Evolutionary conservation across 2,329 filamentous ascomycete genomes (phyloP).

Genomic region (Anthostomella pinea): DNA sequence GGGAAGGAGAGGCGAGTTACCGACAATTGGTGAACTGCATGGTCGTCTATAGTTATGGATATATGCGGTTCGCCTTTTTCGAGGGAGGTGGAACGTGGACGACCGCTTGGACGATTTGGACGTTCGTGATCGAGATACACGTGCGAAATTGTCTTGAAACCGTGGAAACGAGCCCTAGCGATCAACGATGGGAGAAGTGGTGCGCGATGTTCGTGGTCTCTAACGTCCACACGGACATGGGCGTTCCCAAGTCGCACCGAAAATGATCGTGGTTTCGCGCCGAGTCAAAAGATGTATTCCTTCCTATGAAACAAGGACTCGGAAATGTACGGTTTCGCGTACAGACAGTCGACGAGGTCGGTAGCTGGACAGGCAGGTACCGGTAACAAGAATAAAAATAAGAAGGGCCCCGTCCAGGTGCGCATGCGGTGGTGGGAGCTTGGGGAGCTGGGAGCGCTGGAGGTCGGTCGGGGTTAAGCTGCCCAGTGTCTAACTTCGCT

Average conservation of each 20-base stretch:
- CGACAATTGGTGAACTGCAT: conserved; percentile 34
- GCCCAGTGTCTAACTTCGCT: too few relatives aligned
- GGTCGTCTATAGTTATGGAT: conserved; percentile 20
- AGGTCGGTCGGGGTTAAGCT: too few relatives aligned
- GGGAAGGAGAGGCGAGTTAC: conserved; percentile 29
- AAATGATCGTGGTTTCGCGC: background rate
- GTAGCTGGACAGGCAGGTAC: background rate
- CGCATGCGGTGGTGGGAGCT: conserved; percentile 7
- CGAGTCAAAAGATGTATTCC: too few relatives aligned
- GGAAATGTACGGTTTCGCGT: too few relatives aligned
- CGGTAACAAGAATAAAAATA: conserved; percentile 4
- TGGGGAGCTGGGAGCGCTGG: background rate
- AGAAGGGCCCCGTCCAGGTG: conserved; percentile 7
- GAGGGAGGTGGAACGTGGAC: conserved; percentile 9
- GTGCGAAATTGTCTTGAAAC: background rate
- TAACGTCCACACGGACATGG: background rate
- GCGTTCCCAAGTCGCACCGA: background rate
- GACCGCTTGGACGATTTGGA: conserved; percentile 10
- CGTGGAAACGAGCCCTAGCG: background rate
- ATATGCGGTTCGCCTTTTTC: background rate
- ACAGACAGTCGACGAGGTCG: too few relatives aligned
- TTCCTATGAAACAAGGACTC: too few relatives aligned
- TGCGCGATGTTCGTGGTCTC: background rate
- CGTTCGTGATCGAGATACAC: conserved; percentile 3
- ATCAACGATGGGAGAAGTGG: background rate